Conservation (phyloP, 371 early-diverging fungal species). For the Parasitella parasitica region DNA sequence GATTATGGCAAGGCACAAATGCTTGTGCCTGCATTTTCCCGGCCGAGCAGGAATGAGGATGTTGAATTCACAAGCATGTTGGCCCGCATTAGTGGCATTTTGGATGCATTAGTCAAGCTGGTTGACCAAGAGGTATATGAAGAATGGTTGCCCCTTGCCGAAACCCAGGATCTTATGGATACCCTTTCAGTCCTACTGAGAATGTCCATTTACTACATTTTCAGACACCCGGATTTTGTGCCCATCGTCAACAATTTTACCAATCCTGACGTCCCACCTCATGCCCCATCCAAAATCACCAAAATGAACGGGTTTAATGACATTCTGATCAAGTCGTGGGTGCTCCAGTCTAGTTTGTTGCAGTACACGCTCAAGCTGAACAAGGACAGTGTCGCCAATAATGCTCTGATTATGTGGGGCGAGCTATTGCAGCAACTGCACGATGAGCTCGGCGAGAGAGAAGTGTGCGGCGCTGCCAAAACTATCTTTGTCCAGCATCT, state of each 20-base stretch:
- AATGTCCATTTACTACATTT: slow-evolving; percentile 40
- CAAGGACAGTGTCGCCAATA: background rate
- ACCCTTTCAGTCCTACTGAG: background rate
- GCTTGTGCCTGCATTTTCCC: background rate
- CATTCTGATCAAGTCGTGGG: slow-evolving; percentile 34
- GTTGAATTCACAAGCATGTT: slow-evolving; percentile 20
- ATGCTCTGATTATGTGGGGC: slow-evolving; percentile 15
- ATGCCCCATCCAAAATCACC: slow-evolving; percentile 34
- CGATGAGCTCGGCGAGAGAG: slow-evolving; percentile 66
- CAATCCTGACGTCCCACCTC: slow-evolving; percentile 25
- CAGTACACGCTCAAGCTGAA: background rate
- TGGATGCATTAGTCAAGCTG: background rate
- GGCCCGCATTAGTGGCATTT: background rate
- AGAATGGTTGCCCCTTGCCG: slow-evolving; percentile 11
- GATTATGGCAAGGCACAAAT: slow-evolving; percentile 25
- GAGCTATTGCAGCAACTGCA: slow-evolving; percentile 56
- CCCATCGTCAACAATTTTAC: slow-evolving; percentile 46
- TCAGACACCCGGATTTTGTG: slow-evolving; percentile 49
- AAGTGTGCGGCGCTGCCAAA: slow-evolving; percentile 58
- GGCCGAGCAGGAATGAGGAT: slow-evolving; percentile 28
- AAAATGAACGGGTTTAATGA: slow-evolving; percentile 34
- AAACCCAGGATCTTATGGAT: background rate
- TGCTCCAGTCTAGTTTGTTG: slow-evolving; percentile 25
- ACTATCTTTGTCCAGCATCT: slow-evolving; percentile 48
- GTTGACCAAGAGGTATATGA: background rate